Percentiles rank a stretch among this genome's conserved stretches.
Evolutionary conservation across 352 stramenopile species (phyloP).

Genomic region (Phytophthora pisi): DNA sequence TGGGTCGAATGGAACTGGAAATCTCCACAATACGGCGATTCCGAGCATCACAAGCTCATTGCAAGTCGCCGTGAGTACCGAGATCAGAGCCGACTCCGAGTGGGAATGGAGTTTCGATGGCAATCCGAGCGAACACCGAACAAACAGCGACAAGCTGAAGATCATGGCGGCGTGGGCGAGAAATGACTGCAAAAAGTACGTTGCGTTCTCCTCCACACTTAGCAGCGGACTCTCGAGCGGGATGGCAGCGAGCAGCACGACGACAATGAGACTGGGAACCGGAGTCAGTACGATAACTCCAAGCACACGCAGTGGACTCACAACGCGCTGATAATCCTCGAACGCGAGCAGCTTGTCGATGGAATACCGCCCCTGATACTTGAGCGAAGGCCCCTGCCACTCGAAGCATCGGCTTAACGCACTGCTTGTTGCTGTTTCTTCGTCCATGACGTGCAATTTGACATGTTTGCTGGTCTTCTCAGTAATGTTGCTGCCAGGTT

Average conservation of each 20-base stretch:
- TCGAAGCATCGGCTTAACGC: neutral
- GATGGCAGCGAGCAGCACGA: conserved; percentile 14
- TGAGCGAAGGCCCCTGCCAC: neutral
- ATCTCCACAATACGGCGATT: conserved; percentile 15
- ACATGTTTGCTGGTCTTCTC: neutral
- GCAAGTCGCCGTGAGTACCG: conserved; percentile 3
- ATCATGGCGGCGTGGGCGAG: conserved; percentile 19
- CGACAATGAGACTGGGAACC: conserved; percentile 9
- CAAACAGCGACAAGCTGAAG: conserved; percentile 15
- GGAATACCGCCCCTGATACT: conserved; percentile 25
- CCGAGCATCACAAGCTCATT: conserved; percentile 16
- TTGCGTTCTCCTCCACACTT: neutral
- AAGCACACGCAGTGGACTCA: conserved; percentile 11
- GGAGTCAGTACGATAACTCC: conserved; percentile 24
- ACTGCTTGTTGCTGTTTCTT: neutral
- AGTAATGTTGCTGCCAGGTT: neutral
- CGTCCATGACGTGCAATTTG: neutral
- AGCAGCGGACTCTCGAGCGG: conserved; percentile 13
- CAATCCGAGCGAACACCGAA: conserved; percentile 16
- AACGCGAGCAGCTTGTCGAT: conserved; percentile 31
- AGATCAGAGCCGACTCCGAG: conserved; percentile 6
- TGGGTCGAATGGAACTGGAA: conserved; percentile 22
- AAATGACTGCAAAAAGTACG: conserved; percentile 18
- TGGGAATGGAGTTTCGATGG: conserved; percentile 19
- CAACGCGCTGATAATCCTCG: conserved; percentile 21